Base-by-base conservation (phyloP, 208 protist species). In the Blechomonas ayalai region DNA sequence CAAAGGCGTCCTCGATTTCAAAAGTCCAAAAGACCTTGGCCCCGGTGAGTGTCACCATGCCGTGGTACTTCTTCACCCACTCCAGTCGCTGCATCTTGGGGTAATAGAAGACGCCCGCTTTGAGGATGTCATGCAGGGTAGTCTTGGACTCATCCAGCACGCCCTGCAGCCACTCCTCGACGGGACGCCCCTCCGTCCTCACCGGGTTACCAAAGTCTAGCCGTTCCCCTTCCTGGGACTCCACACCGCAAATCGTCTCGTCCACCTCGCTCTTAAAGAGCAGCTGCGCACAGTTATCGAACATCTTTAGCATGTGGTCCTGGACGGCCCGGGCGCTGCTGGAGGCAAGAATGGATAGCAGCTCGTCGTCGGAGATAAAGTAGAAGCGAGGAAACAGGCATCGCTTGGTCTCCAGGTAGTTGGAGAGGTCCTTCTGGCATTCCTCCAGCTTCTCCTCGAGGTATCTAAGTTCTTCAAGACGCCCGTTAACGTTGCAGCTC, bases 11-110 rank as follows among this genome's bases (percentile, higher is more conserved):
- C 57, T 99, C 95, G 10, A 99, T 92, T 55, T 99, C 83, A 67
- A 87, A 99, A 20, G 98, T 98, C 97, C 97, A 99, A 92, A 97
- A 99, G 46, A 99, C 92, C 71, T 99, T 97, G n/a, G 82, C 82
- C 12, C 91, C 97, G 12, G 90, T 93, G 23, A 99, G 73, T 6
- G 77, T 84, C 19, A 97, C 78, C 97, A 99, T 98, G 16, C 96
- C 97, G 40, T 97, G 92, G 56, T 95, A 90, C 45, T 94, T 62
- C 41, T 91, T 63, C 32, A 99, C 90, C 97, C 97, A 99, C 34
- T 95, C 76, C 28, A 95, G 60, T 4, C 97, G 82, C 15, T 59
- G 40, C 68, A 83, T 89, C 52, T 95, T 95, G 19, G 93, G 87
- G 80, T 99, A 98, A 70, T 97, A 77, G 67, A 97, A 99, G 15